Base-by-base conservation (phyloP, 805 yeast species). In the Suhomyces prunicola region DNA sequence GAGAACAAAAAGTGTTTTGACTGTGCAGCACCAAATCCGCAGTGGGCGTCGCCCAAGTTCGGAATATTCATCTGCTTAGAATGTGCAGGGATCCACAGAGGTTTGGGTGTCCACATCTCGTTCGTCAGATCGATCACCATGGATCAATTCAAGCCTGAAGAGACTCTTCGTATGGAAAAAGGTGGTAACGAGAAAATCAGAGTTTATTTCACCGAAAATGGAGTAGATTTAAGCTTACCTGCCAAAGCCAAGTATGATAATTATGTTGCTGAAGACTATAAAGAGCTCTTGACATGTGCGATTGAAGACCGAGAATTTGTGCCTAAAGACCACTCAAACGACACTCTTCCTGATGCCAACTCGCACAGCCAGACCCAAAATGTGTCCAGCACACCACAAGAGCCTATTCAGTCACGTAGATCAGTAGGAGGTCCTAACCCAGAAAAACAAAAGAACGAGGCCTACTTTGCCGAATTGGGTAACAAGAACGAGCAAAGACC, bases 1-100 rank as follows among this genome's bases (percentile, higher is more conserved):
- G 86, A 77, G 12, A 90, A 91, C 76, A 90, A 87, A 74, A 86
- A 83, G 69, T 94, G 99, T 72, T 87, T 90, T 69, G 99, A 94
- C 69, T 94, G 99, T 72, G 79, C 76, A 39, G 96, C 97, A 1
- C 97, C 96, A 54, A 93, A 92, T 68, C 99, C 99, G 8, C 99
- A 94, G 70, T 94, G 99, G 99, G 97, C 98, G 1, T 90, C 97
- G 12, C 98, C 98, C 36, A 94, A 94, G 71, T 91, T 93, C 72
- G 99, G 99, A 55, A 88, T 94, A 55, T 94, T 92, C 72, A 93
- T 94, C 66, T 94, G 99, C 71, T 80, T 94, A 41, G 99, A 94
- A 68, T 94, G 99, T 76, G 99, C 99, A 17, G 99, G 99, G 46
- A 78, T 87, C 52, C 99, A 94, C 70, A 81, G 96, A 70, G 96